Evolutionary conservation across 2,329 filamentous ascomycete species (phyloP).

Genomic region (Arthrocladium fulminans): DNA sequence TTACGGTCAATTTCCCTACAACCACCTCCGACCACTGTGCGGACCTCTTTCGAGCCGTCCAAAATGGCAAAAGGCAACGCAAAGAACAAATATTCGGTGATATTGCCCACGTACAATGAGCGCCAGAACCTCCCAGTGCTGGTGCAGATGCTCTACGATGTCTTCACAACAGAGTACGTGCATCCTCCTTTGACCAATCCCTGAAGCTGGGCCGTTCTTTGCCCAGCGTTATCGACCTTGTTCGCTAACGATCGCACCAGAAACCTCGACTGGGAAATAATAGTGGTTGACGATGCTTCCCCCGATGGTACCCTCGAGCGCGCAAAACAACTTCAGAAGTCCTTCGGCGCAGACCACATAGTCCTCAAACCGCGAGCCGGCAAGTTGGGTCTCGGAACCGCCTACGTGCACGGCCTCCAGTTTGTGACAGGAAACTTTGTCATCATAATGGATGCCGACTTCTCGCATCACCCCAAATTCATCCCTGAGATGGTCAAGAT

Average conservation of each 20-base stretch:
- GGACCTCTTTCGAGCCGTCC: too few species aligned
- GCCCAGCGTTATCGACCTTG: not conserved
- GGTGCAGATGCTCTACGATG: constrained; percentile 84
- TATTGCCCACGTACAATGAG: constrained; percentile 98
- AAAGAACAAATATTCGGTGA: constrained; percentile 85
- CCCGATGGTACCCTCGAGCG: constrained; percentile 91
- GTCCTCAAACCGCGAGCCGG: constrained; percentile 79
- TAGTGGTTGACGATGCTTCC: constrained; percentile 96
- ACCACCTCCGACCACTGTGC: not conserved
- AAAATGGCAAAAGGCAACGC: constrained; percentile 5
- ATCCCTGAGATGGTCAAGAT: constrained; percentile 85
- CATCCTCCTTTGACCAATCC: too few species aligned
- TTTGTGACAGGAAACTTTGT: constrained; percentile 89
- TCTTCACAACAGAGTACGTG: constrained; percentile 77
- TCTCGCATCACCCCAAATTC: constrained; percentile 98
- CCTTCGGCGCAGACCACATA: constrained; percentile 67
- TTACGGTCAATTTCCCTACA: not conserved
- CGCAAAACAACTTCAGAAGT: constrained; percentile 79
- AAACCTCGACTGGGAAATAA: constrained; percentile 90
- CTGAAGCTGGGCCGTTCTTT: not conserved
- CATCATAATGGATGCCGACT: constrained; percentile 99
- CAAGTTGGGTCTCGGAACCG: constrained; percentile 93
- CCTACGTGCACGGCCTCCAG: constrained; percentile 89
- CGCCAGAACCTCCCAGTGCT: constrained; percentile 94
- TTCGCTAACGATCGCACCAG: constrained; percentile 28